Base-by-base conservation (phyloP, 768 basidiomycete species). In the Suillus subaureus region DNA sequence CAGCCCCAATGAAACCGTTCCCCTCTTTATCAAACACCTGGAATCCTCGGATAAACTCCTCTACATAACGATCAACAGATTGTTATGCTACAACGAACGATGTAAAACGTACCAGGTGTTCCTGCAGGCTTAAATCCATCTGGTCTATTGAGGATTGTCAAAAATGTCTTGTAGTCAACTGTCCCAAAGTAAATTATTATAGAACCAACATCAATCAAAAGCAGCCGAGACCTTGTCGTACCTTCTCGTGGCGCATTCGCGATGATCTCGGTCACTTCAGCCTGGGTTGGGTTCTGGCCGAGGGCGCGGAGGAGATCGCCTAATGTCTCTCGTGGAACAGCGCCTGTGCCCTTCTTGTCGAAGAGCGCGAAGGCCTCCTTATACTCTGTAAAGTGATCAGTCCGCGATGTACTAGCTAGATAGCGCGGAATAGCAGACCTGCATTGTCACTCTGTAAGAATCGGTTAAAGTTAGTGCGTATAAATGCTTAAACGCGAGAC, bases 21-120 rank as follows among this genome's bases (percentile, higher is more conserved):
- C 88, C 89, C 56, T 89, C 89, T 84, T 77, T 91, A 80, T 99
- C 97, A 70, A 99, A 99, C 13, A 99, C 97, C 72, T 98, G 96
- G 86, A 99, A 99, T 11, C 96, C 97, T 58, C 97, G 94, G 73
- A 98, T 94, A 81, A 99, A 99, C 75, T 99, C 97, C 84, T 98
- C 97, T 97, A 75, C 23, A n/a, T 11, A 21, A 12, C 26, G 39
- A 60, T 60, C 40, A 60, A 42, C 18, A 6, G 2, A 28, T 28
- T 21, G 58, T 60, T 42, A 60, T 28, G 18, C 18, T 60, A 28
- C 21, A 28, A 64, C 65, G 35, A 26, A 23, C 4, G 1, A 39
- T n/a, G 3, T 35, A 12, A 33, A 26, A 47, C 87, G 71, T 64
- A 94, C 96, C 95, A 66, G 94, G 92, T 52, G 96, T 97, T 4